Evolutionary conservation across 164 flowering plant species (phyloP).

Genomic region (Magnolia changhungtana): DNA sequence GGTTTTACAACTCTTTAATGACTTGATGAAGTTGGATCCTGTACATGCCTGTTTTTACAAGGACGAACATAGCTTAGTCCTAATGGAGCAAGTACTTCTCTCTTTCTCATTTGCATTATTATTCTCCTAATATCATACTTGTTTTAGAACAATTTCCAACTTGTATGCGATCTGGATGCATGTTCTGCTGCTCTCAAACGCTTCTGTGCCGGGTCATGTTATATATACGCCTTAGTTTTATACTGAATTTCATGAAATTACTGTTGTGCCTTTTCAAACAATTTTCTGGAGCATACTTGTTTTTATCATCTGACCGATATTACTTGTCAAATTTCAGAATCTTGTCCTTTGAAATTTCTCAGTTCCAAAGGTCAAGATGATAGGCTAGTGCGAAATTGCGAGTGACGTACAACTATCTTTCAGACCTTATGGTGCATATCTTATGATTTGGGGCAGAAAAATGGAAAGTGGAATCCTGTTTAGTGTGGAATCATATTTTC

Average conservation of each 20-base stretch:
- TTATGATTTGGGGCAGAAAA: no score
- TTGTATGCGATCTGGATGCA: not conserved
- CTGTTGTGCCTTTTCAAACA: no score
- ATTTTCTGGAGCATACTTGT: no score
- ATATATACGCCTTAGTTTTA: not conserved
- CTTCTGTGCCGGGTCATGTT: not conserved
- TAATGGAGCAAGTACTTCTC: constrained; percentile 58
- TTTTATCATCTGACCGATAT: no score
- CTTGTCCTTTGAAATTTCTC: no score
- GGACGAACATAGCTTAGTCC: constrained; percentile 57
- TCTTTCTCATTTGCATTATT: not conserved
- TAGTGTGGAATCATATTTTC: no score
- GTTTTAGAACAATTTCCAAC: not conserved
- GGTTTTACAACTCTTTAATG: constrained; percentile 52
- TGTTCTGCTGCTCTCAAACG: not conserved
- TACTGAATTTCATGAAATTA: not conserved
- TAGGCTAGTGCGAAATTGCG: no score
- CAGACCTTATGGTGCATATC: no score
- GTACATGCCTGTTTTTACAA: constrained; percentile 65
- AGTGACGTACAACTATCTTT: no score
- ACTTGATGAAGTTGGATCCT: constrained; percentile 69
- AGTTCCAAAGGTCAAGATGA: no score
- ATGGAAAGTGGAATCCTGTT: no score
- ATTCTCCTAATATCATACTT: not conserved
- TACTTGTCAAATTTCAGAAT: no score